Percentiles rank a stretch among this genome's conserved stretches.
Evolutionary conservation across 441 rosid species (phyloP).

Genomic region (Breynia disticha): DNA sequence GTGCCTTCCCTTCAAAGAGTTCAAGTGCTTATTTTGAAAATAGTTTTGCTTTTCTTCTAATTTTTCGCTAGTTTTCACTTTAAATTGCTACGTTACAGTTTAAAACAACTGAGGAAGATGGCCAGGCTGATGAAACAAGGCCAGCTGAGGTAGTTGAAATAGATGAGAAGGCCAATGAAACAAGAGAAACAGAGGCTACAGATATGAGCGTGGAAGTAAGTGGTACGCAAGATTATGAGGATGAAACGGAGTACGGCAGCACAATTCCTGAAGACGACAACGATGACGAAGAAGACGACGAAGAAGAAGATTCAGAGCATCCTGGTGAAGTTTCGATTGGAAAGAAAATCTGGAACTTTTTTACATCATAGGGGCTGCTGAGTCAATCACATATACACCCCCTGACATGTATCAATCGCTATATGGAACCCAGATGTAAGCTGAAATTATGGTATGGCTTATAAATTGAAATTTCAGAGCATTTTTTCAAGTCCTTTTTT

Average conservation of each 20-base stretch:
- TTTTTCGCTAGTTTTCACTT: not conserved
- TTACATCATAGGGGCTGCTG: conserved; percentile 35
- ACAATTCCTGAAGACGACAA: conserved; percentile 38
- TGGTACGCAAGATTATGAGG: conserved; percentile 26
- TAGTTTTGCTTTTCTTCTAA: not conserved
- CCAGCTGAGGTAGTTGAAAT: conserved; percentile 24
- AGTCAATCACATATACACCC: not conserved
- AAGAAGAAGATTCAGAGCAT: conserved; percentile 37
- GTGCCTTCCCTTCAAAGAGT: conserved; percentile 6
- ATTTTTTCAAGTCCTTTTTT: too few species aligned
- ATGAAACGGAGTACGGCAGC: conserved; percentile 42
- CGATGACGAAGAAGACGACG: conserved; percentile 28
- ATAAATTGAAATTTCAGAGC: too few species aligned
- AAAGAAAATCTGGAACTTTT: conserved; percentile 80
- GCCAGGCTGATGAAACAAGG: conserved; percentile 25
- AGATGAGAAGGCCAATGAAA: conserved; percentile 25
- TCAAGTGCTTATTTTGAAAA: not conserved
- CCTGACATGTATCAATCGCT: not conserved
- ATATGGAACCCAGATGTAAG: too few species aligned
- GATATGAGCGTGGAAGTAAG: conserved; percentile 38
- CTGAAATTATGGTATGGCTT: too few species aligned
- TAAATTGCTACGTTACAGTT: conserved; percentile 30
- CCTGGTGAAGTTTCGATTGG: conserved; percentile 55
- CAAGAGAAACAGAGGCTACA: conserved; percentile 25
- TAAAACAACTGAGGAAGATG: conserved; percentile 19